Conservation (phyloP, 2,329 filamentous ascomycete species). For the Oidium heveae region DNA sequence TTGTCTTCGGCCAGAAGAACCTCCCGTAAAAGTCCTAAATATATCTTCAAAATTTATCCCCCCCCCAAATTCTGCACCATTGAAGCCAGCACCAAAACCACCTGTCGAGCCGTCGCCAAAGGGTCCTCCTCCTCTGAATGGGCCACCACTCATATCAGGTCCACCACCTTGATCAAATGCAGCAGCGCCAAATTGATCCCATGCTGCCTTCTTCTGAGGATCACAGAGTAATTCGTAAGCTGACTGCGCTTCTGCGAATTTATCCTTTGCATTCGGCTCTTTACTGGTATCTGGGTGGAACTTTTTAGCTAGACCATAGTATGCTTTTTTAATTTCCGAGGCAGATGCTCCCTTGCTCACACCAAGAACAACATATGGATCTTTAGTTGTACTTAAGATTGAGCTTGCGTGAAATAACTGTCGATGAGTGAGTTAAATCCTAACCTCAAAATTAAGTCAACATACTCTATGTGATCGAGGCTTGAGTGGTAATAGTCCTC, state of each 20-base stretch:
- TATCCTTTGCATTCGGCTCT: constrained; percentile 76
- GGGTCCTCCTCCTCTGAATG: constrained; percentile 15
- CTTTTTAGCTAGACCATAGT: constrained; percentile 93
- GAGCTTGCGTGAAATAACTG: constrained; percentile 13
- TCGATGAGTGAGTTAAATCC: not conserved
- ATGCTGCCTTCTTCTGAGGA: constrained; percentile 76
- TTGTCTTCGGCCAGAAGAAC: constrained; percentile 22
- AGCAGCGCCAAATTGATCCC: constrained; percentile 68
- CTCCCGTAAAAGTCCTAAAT: constrained; percentile 48
- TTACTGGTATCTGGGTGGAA: constrained; percentile 98
- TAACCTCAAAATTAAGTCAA: not conserved
- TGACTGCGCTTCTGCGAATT: constrained; percentile 75
- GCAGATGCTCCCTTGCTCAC: constrained; percentile 60
- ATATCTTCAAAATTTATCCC: constrained; percentile 94
- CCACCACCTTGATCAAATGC: constrained; percentile 53
- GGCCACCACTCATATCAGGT: constrained; percentile 22
- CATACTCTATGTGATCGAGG: constrained; percentile 8
- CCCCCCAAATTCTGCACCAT: constrained; percentile 38
- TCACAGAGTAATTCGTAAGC: constrained; percentile 90
- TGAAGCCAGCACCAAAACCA: constrained; percentile 25
- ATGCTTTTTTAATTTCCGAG: constrained; percentile 89
- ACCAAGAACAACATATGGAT: constrained; percentile 73
- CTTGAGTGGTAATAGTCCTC: not conserved
- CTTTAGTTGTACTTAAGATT: constrained; percentile 21
- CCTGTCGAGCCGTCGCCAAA: constrained; percentile 31